A percentile compares a stretch with the other conserved stretches of the same genome.
Evolutionary conservation across 805 yeast species (phyloP).

Genomic region (Spathaspora sp.): DNA sequence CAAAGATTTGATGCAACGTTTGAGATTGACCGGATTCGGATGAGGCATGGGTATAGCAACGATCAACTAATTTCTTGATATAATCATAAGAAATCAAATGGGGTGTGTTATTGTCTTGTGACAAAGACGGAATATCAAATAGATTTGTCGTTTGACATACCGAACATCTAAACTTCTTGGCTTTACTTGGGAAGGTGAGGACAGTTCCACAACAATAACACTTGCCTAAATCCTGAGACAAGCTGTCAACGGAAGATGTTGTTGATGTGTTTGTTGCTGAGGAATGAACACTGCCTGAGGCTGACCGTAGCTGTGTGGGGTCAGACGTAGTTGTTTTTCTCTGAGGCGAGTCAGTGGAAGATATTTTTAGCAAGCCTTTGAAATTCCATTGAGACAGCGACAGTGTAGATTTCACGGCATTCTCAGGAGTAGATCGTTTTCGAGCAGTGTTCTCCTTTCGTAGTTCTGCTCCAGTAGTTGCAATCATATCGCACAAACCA

Average conservation of each 20-base stretch:
- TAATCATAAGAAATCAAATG: slow-evolving; percentile 25
- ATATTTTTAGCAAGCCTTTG: background rate
- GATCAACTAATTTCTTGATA: slow-evolving; percentile 30
- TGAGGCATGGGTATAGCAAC: slow-evolving; percentile 22
- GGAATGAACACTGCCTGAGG: background rate
- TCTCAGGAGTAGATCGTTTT: background rate
- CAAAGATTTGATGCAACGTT: slow-evolving; percentile 33
- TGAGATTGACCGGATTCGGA: slow-evolving; percentile 6
- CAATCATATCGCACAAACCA: background rate
- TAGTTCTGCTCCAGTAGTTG: background rate
- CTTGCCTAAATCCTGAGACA: slow-evolving; percentile 12
- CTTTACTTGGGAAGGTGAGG: slow-evolving; percentile 23
- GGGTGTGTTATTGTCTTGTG: slow-evolving; percentile 3
- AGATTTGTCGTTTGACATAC: slow-evolving; percentile 53
- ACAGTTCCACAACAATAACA: slow-evolving; percentile 39
- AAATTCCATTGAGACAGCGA: background rate
- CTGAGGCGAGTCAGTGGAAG: background rate
- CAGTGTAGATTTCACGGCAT: background rate
- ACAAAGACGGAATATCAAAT: slow-evolving; percentile 10
- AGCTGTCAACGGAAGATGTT: background rate
- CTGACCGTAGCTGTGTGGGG: background rate
- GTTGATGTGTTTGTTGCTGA: background rate
- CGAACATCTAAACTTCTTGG: slow-evolving; percentile 52
- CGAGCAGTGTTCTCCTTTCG: background rate
- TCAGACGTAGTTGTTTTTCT: background rate